phyloP scores from a whole-genome alignment of 1,139 yeast species.

The Diutina rugosa region DNA sequence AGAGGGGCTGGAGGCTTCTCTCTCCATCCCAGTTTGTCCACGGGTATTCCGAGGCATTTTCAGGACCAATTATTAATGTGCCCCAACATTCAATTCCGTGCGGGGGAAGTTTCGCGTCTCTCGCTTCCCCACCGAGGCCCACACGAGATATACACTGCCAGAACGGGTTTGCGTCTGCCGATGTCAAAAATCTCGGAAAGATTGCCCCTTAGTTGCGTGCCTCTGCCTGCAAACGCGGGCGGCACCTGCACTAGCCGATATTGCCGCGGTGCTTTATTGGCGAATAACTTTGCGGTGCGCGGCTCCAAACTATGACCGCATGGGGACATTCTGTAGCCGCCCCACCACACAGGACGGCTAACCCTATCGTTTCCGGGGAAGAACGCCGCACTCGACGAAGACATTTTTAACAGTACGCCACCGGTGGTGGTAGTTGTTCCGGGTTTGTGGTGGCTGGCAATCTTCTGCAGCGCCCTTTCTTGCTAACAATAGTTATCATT shows the following conservation, averaged over 20 bases:
- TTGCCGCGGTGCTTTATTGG: background rate
- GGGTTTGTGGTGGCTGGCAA: no score
- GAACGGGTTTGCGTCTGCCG: background rate
- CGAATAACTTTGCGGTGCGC: background rate
- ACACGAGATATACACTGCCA: background rate
- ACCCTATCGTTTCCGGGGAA: background rate
- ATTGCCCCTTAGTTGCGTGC: background rate
- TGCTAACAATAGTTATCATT: background rate
- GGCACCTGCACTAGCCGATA: background rate
- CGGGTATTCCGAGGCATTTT: no score
- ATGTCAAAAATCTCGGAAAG: background rate
- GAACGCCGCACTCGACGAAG: no score
- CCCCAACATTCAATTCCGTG: no score
- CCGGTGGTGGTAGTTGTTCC: no score
- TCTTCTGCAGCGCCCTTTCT: background rate
- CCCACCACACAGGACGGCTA: background rate
- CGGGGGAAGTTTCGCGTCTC: no score
- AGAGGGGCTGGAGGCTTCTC: no score
- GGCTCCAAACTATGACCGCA: background rate
- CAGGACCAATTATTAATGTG: no score
- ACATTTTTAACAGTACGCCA: no score
- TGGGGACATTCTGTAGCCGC: background rate
- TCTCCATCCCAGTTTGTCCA: no score
- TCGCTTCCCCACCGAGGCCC: no score
- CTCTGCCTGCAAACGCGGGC: background rate